Evolutionary conservation across 1,284 basidiomycete genomes (phyloP).

Genomic region (Gymnopus androsaceus): DNA sequence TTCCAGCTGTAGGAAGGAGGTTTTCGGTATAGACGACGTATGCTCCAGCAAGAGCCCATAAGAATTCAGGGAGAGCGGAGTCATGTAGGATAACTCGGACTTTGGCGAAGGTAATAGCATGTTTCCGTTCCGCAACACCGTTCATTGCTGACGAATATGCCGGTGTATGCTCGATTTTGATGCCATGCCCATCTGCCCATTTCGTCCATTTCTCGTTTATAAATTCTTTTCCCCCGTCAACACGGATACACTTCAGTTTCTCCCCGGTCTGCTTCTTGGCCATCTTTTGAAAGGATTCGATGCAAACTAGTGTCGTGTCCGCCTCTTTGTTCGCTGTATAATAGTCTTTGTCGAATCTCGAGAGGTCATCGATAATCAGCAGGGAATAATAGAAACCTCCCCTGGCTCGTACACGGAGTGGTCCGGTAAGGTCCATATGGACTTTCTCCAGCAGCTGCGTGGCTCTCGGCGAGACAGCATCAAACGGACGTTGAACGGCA

Average conservation of each 20-base stretch:
- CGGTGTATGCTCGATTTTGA: no score
- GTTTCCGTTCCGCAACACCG: constrained; percentile 18
- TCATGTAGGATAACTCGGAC: constrained; percentile 20
- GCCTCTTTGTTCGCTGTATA: constrained; percentile 16
- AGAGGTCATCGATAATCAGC: constrained; percentile 16
- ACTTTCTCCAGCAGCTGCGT: no score
- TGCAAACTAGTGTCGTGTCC: background rate
- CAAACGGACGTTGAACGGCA: background rate
- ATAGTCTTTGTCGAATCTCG: constrained; percentile 11
- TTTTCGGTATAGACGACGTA: constrained; percentile 23
- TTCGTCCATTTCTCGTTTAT: constrained; percentile 10
- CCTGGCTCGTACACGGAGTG: constrained; percentile 4
- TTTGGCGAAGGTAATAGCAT: constrained; percentile 18
- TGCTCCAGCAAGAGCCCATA: constrained; percentile 20
- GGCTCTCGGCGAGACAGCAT: background rate
- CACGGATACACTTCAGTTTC: constrained; percentile 5
- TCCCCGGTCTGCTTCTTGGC: no score
- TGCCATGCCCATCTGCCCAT: constrained; percentile 18
- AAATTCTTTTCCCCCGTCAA: constrained; percentile 17
- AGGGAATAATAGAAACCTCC: constrained; percentile 15
- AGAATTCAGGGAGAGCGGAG: constrained; percentile 17
- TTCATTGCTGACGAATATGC: constrained; percentile 16
- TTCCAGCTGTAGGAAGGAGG: constrained; percentile 22
- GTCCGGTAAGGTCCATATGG: constrained; percentile 15
- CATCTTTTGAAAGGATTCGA: background rate